Percentiles rank a stretch among this genome's conserved stretches.
These are phyloP conservation scores for Aristolochia californica DNA, from an alignment of 164 flowering plant genomes.

Conservation along the genomic window DNA sequence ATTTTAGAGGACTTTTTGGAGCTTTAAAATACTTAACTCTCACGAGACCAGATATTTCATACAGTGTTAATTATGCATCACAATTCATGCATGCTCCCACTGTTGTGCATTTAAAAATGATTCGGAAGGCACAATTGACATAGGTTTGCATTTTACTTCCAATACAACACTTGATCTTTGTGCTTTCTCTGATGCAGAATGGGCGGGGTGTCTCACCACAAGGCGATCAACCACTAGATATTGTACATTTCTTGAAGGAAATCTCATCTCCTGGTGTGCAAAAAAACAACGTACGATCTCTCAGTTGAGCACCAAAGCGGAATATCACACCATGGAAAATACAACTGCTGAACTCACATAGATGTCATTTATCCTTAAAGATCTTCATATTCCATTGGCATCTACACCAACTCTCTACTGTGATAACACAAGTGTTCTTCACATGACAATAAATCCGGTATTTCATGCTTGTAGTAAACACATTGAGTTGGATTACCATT, in stretches of 20 bases:
- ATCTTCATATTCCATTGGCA: not conserved
- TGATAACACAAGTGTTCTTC: not conserved
- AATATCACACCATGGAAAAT: not conserved
- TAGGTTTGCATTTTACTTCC: not conserved
- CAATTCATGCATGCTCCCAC: not conserved
- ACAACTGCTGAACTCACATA: not conserved
- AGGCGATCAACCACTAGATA: not conserved
- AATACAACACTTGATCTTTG: not conserved
- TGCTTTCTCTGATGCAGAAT: not conserved
- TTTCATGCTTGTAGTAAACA: not conserved
- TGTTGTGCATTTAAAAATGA: not conserved
- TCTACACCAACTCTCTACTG: not conserved
- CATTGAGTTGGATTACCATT: not conserved
- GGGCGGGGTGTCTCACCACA: not conserved
- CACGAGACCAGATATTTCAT: not conserved
- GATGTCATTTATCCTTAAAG: not conserved
- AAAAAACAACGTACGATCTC: too few relatives aligned
- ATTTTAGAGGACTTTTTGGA: too few relatives aligned
- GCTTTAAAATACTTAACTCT: too few relatives aligned
- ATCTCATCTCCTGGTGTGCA: too few relatives aligned
- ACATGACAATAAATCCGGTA: not conserved
- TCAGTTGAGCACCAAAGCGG: too few relatives aligned
- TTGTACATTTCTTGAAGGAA: too few relatives aligned
- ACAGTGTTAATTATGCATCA: not conserved
- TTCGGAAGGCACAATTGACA: not conserved